Conservation (phyloP, 139 green algal species). For the Yamagishiella unicocca region DNA sequence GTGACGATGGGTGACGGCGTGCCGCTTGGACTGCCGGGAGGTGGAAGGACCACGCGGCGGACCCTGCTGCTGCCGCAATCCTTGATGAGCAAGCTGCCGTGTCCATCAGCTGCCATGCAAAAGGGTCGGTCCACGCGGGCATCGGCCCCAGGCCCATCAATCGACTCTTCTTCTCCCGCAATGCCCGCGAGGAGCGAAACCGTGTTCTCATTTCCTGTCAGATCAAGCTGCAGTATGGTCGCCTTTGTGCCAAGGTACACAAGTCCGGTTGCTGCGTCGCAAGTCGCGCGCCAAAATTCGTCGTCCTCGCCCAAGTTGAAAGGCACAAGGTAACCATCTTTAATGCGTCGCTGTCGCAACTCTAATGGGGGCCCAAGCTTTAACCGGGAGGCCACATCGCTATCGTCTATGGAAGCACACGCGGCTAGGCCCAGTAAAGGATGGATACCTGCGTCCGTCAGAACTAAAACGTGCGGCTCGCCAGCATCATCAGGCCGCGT, state of each 20-base stretch:
- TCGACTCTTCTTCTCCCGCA: neutral
- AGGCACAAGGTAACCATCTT: neutral
- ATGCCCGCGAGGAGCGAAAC: neutral
- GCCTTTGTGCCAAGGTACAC: slow-evolving; percentile 2
- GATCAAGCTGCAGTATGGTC: neutral
- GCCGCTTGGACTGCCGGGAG: neutral
- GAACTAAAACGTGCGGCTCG: neutral
- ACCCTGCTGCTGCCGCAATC: slow-evolving; percentile 12
- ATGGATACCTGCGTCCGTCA: neutral
- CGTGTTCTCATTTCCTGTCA: neutral
- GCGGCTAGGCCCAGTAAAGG: neutral
- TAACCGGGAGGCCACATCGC: neutral
- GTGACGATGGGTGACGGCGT: neutral
- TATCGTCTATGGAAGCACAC: neutral
- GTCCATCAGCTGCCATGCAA: neutral
- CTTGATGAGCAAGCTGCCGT: slow-evolving; percentile 15
- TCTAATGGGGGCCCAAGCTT: neutral
- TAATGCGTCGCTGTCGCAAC: neutral
- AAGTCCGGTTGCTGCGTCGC: neutral
- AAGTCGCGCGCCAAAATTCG: neutral
- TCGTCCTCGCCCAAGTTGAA: neutral
- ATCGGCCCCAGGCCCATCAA: neutral
- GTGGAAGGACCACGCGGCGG: neutral
- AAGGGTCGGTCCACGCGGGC: slow-evolving; percentile 23
- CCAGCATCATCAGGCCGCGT: neutral